Base-by-base conservation (phyloP, 2,329 filamentous ascomycete genomes). In the Colletotrichum musae region DNA sequence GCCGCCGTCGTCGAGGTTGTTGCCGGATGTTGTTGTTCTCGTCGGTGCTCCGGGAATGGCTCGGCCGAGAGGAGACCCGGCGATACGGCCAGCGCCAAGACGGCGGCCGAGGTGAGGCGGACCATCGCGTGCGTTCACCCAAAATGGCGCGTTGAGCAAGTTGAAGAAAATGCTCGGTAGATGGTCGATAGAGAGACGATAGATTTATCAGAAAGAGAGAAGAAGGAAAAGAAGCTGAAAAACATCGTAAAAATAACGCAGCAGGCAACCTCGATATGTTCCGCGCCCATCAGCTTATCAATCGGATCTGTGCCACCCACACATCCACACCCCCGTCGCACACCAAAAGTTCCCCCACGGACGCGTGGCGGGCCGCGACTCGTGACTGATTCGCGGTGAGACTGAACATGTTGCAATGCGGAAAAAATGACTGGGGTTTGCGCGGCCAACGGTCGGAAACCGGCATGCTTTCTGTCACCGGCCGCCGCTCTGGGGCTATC, bases 341-440 rank as follows among this genome's bases (percentile, higher is more conserved):
- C 32, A 36, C 41, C 36, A 26, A 58, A 36, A 21, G 7, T 15
- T 13, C n/a, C 24, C 45, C 32, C 32, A 36, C 24, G 26, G 54
- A 60, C 62, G 66, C 56, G 62, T 16, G 66, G 50, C 66, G 28
- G 26, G 50, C 45, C 54, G 32, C 32, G 61, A 51, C 2, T 36
- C 9, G 24, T 52, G 15, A 65, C 61, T 69, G 61, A 66, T 69
- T 60, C 62, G 66, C 50, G 47, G 54, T 65, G 65, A 68, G 60
- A 68, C 61, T 65, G 36, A 15, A 65, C 12, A 48, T 68, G 65
- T 68, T 64, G 53, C 53, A 68, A 48, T 64, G 7, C 26, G 36
- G 54, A 50, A 21, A 21, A 41, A 21, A 21, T 53, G 65, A 64
- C 60, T 53, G 53, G 60, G 60, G 47, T 41, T 28, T 43, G 45